Evolutionary conservation across 73 alveolate genomes (phyloP).

Genomic region (Paramecium biaurelia): DNA sequence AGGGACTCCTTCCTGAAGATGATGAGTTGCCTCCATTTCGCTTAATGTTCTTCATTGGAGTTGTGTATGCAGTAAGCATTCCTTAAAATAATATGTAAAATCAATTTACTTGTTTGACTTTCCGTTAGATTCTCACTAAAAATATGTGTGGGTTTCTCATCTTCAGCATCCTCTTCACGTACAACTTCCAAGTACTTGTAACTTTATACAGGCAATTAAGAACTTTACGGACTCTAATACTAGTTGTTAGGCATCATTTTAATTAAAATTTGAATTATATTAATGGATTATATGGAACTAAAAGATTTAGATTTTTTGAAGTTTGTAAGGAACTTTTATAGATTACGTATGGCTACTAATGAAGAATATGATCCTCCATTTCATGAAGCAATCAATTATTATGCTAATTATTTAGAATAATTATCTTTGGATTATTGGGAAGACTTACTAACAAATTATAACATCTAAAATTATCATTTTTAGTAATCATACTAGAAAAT

Average conservation of each 20-base stretch:
- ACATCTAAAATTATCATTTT: neutral
- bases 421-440: slow-evolving; percentile 2
- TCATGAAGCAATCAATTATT: neutral
- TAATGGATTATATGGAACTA: neutral
- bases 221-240: neutral
- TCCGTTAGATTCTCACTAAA: slow-evolving; percentile 21
- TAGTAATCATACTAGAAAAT: neutral
- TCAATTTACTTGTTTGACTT: neutral
- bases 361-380: neutral
- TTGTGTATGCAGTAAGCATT: slow-evolving; percentile 48
- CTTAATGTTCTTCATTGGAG: slow-evolving; percentile 25
- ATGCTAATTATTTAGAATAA: neutral
- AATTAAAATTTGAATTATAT: slow-evolving; percentile 2
- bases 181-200: slow-evolving; percentile 36
- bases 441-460: neutral
- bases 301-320: neutral
- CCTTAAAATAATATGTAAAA: neutral
- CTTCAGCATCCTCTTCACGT: slow-evolving; percentile 35
- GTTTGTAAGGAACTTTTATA: neutral
- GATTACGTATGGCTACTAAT: neutral
- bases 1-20: slow-evolving; percentile 27
- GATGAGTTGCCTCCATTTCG: slow-evolving; percentile 14
- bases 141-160: slow-evolving; percentile 5
- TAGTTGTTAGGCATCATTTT: slow-evolving; percentile 31
- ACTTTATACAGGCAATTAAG: neutral